Conservation (phyloP, 495 filamentous ascomycete genomes). For the Penicillium pulvis region DNA sequence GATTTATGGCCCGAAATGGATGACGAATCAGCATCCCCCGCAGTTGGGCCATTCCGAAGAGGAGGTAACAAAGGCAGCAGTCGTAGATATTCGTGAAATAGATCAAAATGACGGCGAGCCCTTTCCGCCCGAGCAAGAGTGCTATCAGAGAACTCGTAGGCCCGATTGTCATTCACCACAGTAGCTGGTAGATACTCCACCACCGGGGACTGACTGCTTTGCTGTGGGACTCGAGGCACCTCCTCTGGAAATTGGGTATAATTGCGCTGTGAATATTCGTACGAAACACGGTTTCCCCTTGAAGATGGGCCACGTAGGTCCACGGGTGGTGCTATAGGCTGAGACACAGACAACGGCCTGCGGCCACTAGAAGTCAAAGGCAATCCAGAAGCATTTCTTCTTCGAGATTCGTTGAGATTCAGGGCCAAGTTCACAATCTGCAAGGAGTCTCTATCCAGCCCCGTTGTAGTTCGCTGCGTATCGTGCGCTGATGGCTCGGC, state of each 20-base stretch:
- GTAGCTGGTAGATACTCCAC: constrained; percentile 35
- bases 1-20: constrained; percentile 3
- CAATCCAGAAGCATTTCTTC: constrained; percentile 53
- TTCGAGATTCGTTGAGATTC: constrained; percentile 81
- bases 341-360: constrained; percentile 46
- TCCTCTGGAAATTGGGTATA: constrained; percentile 20
- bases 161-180: constrained; percentile 29
- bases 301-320: constrained; percentile 23
- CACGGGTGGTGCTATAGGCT: constrained; percentile 15
- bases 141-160: constrained; percentile 71
- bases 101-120: constrained; percentile 75
- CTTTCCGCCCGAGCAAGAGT: constrained; percentile 78
- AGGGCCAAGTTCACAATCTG: constrained; percentile 91
- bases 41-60: constrained; percentile 37
- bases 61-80: constrained; percentile 75
- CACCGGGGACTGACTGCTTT: constrained; percentile 27
- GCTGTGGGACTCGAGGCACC: constrained; percentile 10
- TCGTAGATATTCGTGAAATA: constrained; percentile 77
- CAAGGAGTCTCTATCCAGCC: constrained; percentile 70
- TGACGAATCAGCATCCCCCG: constrained; percentile 9
- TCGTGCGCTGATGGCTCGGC: constrained; percentile 11
- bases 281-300: constrained; percentile 16
- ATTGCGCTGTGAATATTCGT: constrained; percentile 21
- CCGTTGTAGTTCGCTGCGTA: constrained; percentile 23
- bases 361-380: constrained; percentile 52